Percentiles rank a stretch among this genome's conserved stretches.
These are phyloP conservation scores for Gossypium schwendimanii DNA, from an alignment of 441 rosid species.

Conservation along the genomic window DNA sequence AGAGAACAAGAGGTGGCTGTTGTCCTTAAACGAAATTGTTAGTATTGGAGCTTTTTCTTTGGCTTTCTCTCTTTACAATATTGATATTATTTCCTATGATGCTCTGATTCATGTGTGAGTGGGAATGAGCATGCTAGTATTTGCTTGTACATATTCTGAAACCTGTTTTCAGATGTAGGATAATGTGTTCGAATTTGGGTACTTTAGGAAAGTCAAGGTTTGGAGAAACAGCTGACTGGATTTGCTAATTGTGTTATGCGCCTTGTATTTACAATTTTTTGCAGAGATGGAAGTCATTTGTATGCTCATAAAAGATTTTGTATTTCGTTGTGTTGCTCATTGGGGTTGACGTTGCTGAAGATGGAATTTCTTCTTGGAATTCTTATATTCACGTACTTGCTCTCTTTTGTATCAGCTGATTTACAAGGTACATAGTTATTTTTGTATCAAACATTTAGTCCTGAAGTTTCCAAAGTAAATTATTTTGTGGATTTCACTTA, in stretches of 20 bases:
- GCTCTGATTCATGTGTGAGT: neutral
- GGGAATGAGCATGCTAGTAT: neutral
- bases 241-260: neutral
- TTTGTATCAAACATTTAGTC: slow-evolving; percentile 1
- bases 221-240: neutral
- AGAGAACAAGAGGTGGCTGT: neutral
- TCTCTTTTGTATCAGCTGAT: slow-evolving; percentile 46
- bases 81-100: neutral
- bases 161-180: neutral
- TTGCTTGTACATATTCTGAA: neutral
- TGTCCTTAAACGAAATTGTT: neutral
- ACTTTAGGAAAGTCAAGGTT: neutral
- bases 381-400: slow-evolving; percentile 40
- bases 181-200: neutral
- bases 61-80: neutral
- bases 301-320: slow-evolving; percentile 6
- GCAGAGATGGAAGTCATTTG: slow-evolving; percentile 25
- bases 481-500: neutral
- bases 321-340: slow-evolving; percentile 11
- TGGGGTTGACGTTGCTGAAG: slow-evolving; percentile 27
- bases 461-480: neutral
- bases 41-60: neutral
- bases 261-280: neutral
- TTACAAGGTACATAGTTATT: slow-evolving; percentile 49
- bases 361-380: slow-evolving; percentile 44